Conservation (phyloP, 2,329 filamentous ascomycete genomes). For the Pseudocercospora fijiensis region DNA sequence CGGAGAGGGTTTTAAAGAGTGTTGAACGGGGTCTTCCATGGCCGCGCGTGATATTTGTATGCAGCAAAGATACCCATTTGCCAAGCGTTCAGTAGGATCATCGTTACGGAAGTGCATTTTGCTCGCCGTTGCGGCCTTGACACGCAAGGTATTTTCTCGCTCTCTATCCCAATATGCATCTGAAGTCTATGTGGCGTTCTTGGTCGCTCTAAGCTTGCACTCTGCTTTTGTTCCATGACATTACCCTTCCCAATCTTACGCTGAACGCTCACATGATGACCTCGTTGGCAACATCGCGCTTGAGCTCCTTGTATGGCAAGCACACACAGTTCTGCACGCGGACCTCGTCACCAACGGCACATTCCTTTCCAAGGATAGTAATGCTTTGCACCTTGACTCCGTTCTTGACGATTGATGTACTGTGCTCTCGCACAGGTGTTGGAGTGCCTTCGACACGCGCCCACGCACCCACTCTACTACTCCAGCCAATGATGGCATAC, state of each 20-base stretch:
- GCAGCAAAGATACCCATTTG: not conserved
- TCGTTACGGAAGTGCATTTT: not conserved
- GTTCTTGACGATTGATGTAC: constrained; percentile 93
- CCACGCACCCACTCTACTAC: constrained; percentile 95
- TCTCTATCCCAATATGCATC: not conserved
- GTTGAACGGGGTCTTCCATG: not conserved
- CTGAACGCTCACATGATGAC: constrained; percentile 74
- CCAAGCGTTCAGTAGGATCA: not conserved
- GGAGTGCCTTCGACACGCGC: constrained; percentile 94
- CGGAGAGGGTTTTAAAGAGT: constrained; percentile 15
- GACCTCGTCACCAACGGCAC: constrained; percentile 87
- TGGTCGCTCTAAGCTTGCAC: not conserved
- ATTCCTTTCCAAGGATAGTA: constrained; percentile 96
- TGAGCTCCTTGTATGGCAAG: constrained; percentile 95
- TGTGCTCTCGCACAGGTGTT: constrained; percentile 81
- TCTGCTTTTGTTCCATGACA: not conserved
- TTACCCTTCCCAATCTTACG: constrained; percentile 2
- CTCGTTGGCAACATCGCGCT: constrained; percentile 81
- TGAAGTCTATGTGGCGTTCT: not conserved
- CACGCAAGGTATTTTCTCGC: not conserved
- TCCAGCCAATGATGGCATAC: constrained; percentile 96
- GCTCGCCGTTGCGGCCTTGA: not conserved
- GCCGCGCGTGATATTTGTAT: not conserved
- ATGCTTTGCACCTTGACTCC: constrained; percentile 98
- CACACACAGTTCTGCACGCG: constrained; percentile 97